Conservation (phyloP, 257 asterid genomes). For the Lithospermum erythrorhizon region DNA sequence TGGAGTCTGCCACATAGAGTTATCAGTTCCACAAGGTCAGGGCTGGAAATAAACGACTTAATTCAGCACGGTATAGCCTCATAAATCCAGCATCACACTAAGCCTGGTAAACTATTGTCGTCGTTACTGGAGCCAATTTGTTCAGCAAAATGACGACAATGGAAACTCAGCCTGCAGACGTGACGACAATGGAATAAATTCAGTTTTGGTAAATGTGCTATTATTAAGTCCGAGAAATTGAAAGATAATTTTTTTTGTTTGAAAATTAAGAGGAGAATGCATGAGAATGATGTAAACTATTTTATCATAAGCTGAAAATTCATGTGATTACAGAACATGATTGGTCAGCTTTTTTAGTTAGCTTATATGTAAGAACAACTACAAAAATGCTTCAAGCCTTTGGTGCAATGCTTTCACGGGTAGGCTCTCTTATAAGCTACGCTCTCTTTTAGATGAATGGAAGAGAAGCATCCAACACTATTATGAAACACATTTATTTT, state of each 20-base stretch:
- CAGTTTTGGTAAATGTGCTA: constrained; percentile 27
- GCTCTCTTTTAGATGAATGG: too few relatives aligned
- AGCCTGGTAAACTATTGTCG: constrained; percentile 71
- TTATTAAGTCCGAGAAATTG: too few relatives aligned
- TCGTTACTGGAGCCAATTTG: constrained; percentile 63
- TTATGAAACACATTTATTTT: too few relatives aligned
- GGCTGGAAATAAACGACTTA: background rate
- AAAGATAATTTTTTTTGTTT: too few relatives aligned
- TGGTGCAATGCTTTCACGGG: too few relatives aligned
- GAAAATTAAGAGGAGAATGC: background rate
- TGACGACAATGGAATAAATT: constrained; percentile 28
- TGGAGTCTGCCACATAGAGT: constrained; percentile 74
- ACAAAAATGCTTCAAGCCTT: too few relatives aligned
- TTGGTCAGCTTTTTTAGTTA: too few relatives aligned
- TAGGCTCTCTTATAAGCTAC: too few relatives aligned
- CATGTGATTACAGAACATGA: too few relatives aligned
- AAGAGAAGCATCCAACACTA: too few relatives aligned
- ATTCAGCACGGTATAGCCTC: background rate
- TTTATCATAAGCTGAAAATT: too few relatives aligned
- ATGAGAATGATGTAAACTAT: background rate
- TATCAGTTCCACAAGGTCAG: constrained; percentile 5
- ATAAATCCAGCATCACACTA: constrained; percentile 27
- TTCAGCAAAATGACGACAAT: constrained; percentile 82
- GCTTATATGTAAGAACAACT: too few relatives aligned
- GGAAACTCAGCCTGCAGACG: constrained; percentile 89